phyloP scores from a whole-genome alignment of 2,329 filamentous ascomycete species.

The Leptographium lundbergii region DNA sequence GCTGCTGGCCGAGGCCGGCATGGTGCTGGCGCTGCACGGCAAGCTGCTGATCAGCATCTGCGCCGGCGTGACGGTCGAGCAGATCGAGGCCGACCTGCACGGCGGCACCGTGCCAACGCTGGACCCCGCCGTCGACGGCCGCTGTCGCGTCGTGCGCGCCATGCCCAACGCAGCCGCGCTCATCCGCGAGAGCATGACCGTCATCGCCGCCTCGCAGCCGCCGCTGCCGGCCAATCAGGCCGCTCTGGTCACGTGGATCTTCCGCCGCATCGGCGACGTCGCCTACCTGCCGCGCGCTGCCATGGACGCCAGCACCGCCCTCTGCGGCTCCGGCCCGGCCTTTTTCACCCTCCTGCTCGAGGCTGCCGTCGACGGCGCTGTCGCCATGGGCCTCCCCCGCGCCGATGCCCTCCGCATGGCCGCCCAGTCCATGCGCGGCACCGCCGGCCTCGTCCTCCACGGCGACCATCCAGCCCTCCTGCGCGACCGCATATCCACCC shows the following conservation, averaged over 20 bases:
- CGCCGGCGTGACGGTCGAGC: constrained; percentile 58
- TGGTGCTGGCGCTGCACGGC: constrained; percentile 55
- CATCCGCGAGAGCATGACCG: constrained; percentile 71
- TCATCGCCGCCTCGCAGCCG: constrained; percentile 49
- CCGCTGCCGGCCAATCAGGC: constrained; percentile 41
- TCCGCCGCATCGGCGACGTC: constrained; percentile 59
- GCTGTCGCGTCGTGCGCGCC: constrained; percentile 58
- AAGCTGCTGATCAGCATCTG: constrained; percentile 76
- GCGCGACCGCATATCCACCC: constrained; percentile 64
- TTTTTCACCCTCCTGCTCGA: constrained; percentile 68
- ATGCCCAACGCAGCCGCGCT: constrained; percentile 78
- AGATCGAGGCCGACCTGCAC: constrained; percentile 55
- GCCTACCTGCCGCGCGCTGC: constrained; percentile 50
- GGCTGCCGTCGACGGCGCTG: constrained; percentile 62
- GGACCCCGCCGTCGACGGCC: constrained; percentile 30
- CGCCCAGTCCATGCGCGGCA: constrained; percentile 65
- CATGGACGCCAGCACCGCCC: constrained; percentile 63
- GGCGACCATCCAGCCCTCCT: constrained; percentile 66
- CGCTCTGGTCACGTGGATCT: constrained; percentile 60
- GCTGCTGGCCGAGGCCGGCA: constrained; percentile 54
- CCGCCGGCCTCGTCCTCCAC: constrained; percentile 51
- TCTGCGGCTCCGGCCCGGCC: constrained; percentile 63
- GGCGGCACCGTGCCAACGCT: constrained; percentile 36
- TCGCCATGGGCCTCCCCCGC: constrained; percentile 65
- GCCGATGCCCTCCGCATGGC: constrained; percentile 66